Evolutionary conservation across 176 grass and related monocot genomes (phyloP).

Genomic region (Ampelocalamus luodianensis): DNA sequence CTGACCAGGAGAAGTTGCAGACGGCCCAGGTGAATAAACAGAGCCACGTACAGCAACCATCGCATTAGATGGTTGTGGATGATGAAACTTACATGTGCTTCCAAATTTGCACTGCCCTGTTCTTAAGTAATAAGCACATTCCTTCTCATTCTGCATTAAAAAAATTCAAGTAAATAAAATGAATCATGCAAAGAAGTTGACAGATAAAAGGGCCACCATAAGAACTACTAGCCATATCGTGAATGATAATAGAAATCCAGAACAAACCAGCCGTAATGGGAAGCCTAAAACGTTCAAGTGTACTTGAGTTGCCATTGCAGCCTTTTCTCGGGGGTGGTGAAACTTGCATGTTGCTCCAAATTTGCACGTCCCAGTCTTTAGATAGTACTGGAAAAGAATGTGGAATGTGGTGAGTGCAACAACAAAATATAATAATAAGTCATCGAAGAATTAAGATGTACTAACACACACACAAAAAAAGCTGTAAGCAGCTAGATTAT

Average conservation of each 20-base stretch:
- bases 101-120: constrained; percentile 91
- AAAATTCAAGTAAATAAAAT: constrained; percentile 47
- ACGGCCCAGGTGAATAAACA: constrained; percentile 67
- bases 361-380: constrained; percentile 92
- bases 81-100: constrained; percentile 85
- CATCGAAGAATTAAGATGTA: constrained; percentile 15
- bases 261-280: constrained; percentile 74
- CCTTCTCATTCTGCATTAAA: constrained; percentile 78
- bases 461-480: neutral
- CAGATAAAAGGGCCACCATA: constrained; percentile 21
- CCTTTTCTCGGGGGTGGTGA: constrained; percentile 88
- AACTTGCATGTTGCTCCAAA: constrained; percentile 97
- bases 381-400: constrained; percentile 70
- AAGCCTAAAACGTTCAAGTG: constrained; percentile 82
- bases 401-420: neutral
- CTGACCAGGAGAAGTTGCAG: constrained; percentile 70
- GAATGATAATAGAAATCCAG: constrained; percentile 22
- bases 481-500: neutral
- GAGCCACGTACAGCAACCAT: constrained; percentile 66
- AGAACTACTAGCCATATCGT: constrained; percentile 1
- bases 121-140: constrained; percentile 86
- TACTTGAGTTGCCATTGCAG: constrained; percentile 67
- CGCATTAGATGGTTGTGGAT: constrained; percentile 79
- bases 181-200: constrained; percentile 30
- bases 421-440: constrained; percentile 3